phyloP scores from a whole-genome alignment of 371 early-diverging fungal species.

The Nematocida minor region DNA sequence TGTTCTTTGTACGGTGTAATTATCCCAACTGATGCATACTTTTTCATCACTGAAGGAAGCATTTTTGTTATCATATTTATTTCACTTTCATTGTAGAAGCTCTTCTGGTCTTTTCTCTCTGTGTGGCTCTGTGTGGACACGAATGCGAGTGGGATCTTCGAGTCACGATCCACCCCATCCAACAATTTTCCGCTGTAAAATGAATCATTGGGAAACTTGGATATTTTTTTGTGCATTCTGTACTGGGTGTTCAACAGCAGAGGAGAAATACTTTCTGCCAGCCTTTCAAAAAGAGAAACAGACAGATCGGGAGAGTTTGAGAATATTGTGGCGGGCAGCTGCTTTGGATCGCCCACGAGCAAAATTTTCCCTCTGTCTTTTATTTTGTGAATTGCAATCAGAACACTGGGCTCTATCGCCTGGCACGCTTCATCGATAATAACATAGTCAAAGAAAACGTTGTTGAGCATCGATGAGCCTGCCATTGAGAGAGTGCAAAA shows the following conservation, averaged over 20 bases:
- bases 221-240: conserved; percentile 56
- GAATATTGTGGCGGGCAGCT: conserved; percentile 67
- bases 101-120: conserved; percentile 15
- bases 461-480: background rate
- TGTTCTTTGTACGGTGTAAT: conserved; percentile 98
- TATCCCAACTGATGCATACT: conserved; percentile 72
- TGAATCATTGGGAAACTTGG: conserved; percentile 38
- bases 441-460: conserved; percentile 61
- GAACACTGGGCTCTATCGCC: conserved; percentile 77
- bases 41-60: background rate
- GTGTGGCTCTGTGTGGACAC: conserved; percentile 46
- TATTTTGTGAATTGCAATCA: conserved; percentile 74
- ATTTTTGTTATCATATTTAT: background rate
- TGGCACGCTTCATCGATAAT: conserved; percentile 95
- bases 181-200: conserved; percentile 57
- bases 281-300: conserved; percentile 32
- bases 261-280: conserved; percentile 1
- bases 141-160: conserved; percentile 19
- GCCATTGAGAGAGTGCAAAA: conserved; percentile 38
- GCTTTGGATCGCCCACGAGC: conserved; percentile 88
- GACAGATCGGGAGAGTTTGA: background rate
- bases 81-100: conserved; percentile 6
- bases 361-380: conserved; percentile 74
- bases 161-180: background rate
- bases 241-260: conserved; percentile 59